Evolutionary conservation across 2,329 filamentous ascomycete genomes (phyloP), one percentile per base, ranked within the genome.

Genomic region (Colletotrichum sublineola): DNA sequence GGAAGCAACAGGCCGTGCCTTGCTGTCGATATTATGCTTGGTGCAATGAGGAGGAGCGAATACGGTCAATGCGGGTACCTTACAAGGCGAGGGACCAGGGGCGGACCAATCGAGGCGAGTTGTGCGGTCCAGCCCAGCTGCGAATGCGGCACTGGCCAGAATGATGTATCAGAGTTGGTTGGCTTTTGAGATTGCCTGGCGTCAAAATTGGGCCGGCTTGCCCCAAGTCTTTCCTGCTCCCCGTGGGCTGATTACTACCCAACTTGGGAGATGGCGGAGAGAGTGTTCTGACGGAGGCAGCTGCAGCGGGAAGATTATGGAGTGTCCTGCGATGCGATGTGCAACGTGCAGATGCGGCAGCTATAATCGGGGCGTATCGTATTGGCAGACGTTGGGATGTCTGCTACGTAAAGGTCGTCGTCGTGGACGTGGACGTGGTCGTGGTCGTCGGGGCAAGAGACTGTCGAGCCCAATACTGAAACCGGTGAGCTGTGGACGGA

Each of bases 21-120:
- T 57, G 63, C 42, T 50, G 61, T 48, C 55, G 58, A 55, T 64
- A 53, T 55, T 36, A 40, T 52, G 63, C 42, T 53, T 33, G 57
- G 33, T 67, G 48, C 58, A 63, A 61, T 53, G 57, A 57, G 52
- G 57, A 57, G 52, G 63, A 60, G 68, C 29, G 53, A 31, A 24
- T 50, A 57, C 38, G 53, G 42, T 60, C 68, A 68, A 72, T 68
- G 68, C 60, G 58, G 69, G 65, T 55, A 73, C 58, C 44, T 62
- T 61, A 68, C 57, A 63, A 70, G 56, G 65, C 65, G 56, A 74
- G 56, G 69, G 24, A 24, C 20, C 53, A 50, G 62, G 63, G 46
- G 73, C 64, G 69, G 61, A 46, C 73, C 73, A 74, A 74, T 74
- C 56, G 65, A 74, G 65, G 63, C 68, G 73, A 53, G 29, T 53